Conservation (phyloP, 305 asterid species). For the Solanum hybrid region DNA sequence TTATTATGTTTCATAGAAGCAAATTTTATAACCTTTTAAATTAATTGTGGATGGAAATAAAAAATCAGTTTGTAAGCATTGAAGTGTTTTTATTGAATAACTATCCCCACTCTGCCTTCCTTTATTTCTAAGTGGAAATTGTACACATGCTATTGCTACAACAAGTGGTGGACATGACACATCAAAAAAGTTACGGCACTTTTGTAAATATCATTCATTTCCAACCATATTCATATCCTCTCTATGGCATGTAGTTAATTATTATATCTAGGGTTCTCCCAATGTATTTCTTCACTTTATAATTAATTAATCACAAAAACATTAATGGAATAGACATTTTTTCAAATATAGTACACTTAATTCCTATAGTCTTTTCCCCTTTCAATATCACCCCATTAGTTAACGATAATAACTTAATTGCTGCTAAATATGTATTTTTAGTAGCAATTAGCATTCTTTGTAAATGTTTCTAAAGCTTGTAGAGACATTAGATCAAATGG, state of each 20-base stretch:
- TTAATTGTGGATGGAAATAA: neutral
- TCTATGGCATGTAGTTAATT: neutral
- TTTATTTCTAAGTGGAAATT: neutral
- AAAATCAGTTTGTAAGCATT: neutral
- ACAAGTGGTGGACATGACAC: neutral
- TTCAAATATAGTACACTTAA: neutral
- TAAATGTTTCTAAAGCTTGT: too few relatives aligned
- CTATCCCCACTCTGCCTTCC: neutral
- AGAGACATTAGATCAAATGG: neutral
- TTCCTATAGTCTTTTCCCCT: neutral
- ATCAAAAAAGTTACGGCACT: neutral
- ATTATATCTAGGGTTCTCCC: conserved; percentile 1
- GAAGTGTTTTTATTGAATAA: neutral
- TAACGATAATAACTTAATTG: too few relatives aligned
- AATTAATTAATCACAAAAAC: neutral
- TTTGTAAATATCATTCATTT: conserved; percentile 1
- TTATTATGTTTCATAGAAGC: neutral
- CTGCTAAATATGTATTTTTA: too few relatives aligned
- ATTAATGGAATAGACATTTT: neutral
- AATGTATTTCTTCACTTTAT: neutral
- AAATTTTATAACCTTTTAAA: neutral
- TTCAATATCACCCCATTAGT: neutral
- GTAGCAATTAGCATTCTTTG: too few relatives aligned
- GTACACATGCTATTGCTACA: neutral
- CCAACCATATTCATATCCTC: neutral